Base-by-base conservation (phyloP, 257 asterid genomes). In the Solanum acaule region DNA sequence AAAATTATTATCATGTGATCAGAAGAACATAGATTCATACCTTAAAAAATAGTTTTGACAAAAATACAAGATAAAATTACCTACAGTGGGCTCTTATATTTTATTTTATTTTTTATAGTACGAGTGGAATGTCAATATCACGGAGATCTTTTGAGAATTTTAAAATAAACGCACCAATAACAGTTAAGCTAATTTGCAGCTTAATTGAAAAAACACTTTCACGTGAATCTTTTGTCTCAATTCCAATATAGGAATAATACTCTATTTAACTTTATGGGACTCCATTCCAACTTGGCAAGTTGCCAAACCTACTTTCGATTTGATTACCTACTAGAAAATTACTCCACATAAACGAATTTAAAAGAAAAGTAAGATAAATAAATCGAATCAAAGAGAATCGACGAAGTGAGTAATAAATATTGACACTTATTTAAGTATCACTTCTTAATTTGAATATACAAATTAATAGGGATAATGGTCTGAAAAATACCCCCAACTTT, bases 261-360 rank as follows among this genome's bases (percentile, higher is more conserved):
- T 31, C 25, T 11, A 25, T 15, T 42, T 5, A 14, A 42, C n/a
- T 42, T 25, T 42, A 15, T 77, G 84, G 59, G 84, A 23, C 12
- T 77, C 84, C 59, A 77, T 40, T 76, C 84, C 61, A 78, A 78
- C 35, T 42, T 42, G 85, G 65, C 85, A 78, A 25, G 25, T 42
- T 78, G 85, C 85, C 85, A 42, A 78, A 8, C 38, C 9, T 8
- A 10, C 8, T 27, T 75, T 22, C 10, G 2, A n/a, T 12, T n/a
- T 59, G 56, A 40, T 77, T 25, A 7, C 61, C 35, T 77, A 38
- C 4, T 34, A 72, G 15, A 73, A 20, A 73, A 18, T 34, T 73
- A 13, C 81, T 34, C 46, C 23, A 52, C 63, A 52, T 23, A 61
- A 61, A 4, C 14, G 6, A 61, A 61, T 61, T 61, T 61, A 3